These are phyloP conservation scores for Nothophoma quercina DNA, from an alignment of 2,329 filamentous ascomycete genomes.

Conservation along the genomic window DNA sequence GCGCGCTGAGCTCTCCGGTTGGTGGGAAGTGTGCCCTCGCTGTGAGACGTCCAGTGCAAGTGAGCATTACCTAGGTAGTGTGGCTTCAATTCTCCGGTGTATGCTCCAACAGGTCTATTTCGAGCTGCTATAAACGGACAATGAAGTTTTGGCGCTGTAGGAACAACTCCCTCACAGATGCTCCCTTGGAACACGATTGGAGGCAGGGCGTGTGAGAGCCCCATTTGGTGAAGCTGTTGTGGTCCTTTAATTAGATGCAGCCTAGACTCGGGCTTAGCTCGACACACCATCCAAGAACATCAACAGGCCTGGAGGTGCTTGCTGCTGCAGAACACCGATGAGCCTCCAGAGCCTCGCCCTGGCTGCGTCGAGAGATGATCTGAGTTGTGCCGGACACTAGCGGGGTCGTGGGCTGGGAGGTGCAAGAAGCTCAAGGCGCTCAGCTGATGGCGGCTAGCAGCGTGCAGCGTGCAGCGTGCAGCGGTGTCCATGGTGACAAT, in stretches of 20 bases:
- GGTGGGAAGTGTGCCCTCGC: constrained; percentile 3
- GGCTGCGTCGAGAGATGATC: constrained; percentile 5
- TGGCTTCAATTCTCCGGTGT: neutral
- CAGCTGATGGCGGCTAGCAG: constrained; percentile 1
- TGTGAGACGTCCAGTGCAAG: neutral
- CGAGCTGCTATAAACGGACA: neutral
- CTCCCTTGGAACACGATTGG: constrained; percentile 7
- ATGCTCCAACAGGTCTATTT: neutral
- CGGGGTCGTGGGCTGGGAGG: neutral
- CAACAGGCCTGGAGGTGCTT: neutral
- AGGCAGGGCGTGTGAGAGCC: constrained; percentile 10
- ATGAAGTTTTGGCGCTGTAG: constrained; percentile 1
- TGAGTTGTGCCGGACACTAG: constrained; percentile 10
- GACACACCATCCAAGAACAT: neutral
- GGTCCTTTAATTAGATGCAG: constrained; percentile 20
- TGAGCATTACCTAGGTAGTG: neutral
- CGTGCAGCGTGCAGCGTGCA: neutral
- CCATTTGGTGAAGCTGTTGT: constrained; percentile 9
- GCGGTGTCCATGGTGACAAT: neutral
- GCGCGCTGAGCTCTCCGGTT: constrained; percentile 1
- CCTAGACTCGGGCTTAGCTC: constrained; percentile 5
- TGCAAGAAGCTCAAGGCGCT: constrained; percentile 6
- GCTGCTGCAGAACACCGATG: neutral
- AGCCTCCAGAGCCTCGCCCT: neutral
- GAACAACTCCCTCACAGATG: neutral